Base-by-base conservation (phyloP, 2,329 filamentous ascomycete species). In the Talaromyces rugulosus region DNA sequence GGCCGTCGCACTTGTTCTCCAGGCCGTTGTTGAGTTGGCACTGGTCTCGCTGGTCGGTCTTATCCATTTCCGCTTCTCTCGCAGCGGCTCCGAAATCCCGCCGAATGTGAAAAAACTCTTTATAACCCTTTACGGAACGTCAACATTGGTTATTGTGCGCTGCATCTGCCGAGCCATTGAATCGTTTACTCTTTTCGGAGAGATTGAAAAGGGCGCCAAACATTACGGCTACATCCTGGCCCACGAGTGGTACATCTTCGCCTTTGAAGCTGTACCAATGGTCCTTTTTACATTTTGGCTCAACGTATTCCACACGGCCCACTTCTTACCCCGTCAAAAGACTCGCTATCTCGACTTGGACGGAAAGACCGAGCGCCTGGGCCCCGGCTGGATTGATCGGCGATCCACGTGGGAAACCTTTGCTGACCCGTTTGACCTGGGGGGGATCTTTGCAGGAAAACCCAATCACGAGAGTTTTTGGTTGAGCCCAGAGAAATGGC, bases 181-280 rank as follows among this genome's bases (percentile, higher is more conserved):
- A 62, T 65, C 68, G 5, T 75, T 76, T 59, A 68, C 66, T 51
- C 65, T 65, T 55, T 68, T 69, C 34, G 55, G 53, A 7, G 62
- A 68, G 1, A 44, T 68, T 27, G 63, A 61, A 16, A 73, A 70
- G 40, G 56, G 58, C 28, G 59, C 44, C 18, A 65, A 40, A 61
- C 66, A 40, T 56, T 76, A 72, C 60, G 66, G 66, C 5, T 42
- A 68, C 1, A 64, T 74, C 11, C 64, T 70, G 9, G 68, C 63
- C 16, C 64, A 76, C 28, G 74, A 77, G 52, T 77, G 74, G 74
- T 77, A 71, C 33, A 62, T 77, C 7, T 77, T 72, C 61, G 70
- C 65, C 12, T 75, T 77, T 58, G 75, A 77, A 59, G 70, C 71
- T 1, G 73, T 72, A 0, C 72, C 71, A 0, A 75, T 77, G 69